Evolutionary conservation across 208 protist genomes (phyloP).

Genomic region (Lotmaria passim): DNA sequence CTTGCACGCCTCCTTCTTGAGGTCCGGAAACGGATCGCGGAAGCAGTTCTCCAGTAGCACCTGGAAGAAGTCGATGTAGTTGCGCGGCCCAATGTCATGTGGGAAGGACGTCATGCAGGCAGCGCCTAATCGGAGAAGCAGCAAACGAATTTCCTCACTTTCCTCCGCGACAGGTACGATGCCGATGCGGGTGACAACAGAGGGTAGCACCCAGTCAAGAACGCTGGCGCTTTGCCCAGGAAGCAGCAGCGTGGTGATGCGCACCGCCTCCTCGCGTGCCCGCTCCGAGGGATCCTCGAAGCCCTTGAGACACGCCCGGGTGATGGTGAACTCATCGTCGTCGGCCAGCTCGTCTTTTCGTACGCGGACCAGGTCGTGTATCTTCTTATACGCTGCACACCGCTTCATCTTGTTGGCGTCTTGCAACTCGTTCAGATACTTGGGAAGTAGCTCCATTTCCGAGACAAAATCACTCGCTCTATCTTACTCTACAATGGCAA

Average conservation of each 20-base stretch:
- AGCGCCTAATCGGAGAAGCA: constrained; percentile 60
- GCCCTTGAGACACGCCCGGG: constrained; percentile 63
- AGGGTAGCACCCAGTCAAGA: constrained; percentile 90
- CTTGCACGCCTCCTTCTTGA: constrained; percentile 87
- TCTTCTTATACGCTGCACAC: constrained; percentile 63
- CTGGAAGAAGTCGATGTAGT: constrained; percentile 91
- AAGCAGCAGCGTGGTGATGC: constrained; percentile 50
- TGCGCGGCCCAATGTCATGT: constrained; percentile 84
- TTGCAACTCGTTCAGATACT: constrained; percentile 77
- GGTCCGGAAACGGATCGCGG: constrained; percentile 73
- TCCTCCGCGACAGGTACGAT: constrained; percentile 73
- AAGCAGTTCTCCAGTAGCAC: constrained; percentile 88
- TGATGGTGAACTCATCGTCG: constrained; percentile 60
- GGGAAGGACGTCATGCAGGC: constrained; percentile 86
- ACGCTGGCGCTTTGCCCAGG: constrained; percentile 51
- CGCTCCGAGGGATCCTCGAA: constrained; percentile 85
- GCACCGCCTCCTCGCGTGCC: constrained; percentile 77
- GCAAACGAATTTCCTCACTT: constrained; percentile 83
- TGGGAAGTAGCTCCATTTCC: constrained; percentile 74
- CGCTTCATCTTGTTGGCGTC: constrained; percentile 74
- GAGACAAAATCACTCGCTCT: too few relatives aligned
- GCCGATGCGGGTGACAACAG: constrained; percentile 84
- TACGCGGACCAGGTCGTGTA: constrained; percentile 43
- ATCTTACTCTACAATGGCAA: neutral
- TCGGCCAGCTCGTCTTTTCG: constrained; percentile 13